Evolutionary conservation across 2,329 filamentous ascomycete genomes (phyloP), one percentile per base, ranked within the genome.

Genomic region (Pseudogymnoascus sp.): DNA sequence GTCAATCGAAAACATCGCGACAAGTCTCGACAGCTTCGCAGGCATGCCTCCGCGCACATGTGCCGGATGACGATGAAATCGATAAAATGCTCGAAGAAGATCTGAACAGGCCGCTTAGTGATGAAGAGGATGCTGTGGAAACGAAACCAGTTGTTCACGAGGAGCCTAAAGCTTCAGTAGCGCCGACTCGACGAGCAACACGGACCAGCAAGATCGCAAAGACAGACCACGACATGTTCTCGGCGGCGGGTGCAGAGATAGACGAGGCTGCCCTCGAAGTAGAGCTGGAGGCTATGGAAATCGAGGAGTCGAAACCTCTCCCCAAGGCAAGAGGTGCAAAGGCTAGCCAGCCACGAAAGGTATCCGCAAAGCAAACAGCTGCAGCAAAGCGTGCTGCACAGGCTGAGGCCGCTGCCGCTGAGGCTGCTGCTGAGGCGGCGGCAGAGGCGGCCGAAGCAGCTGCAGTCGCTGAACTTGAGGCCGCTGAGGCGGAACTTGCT

Each of bases 1-100:
- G 76, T 45, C 75, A 79, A 21, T 78, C 82, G 2, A 77, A 78
- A 67, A 66, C 6, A 67, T 63, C 71, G 8, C 79, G 81, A 34
- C 85, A 84, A 67, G 73, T 73, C 1, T 86, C 85, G 1, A 73
- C 75, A 39, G 75, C 79, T 36, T 82, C 84, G 1, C 80, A 79
- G 36, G 76, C 78, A 0, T 76, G 78, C 1, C 71, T 77, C 6
- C 77, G 78, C n/a, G 75, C 76, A 14, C 74, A 75, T 4, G 75
- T 83, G 10, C 81, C 82, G 0, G 80, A 85, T 63, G 86, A 90
- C 66, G 83, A 85, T 1, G 87, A 89, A 67, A 81, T 90, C 39
- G 85, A 90, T 62, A 82, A 82, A 21, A 84, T 85, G 60, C 77
- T 90, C 1, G 83, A 89, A 70, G 85, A 83, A 1, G 88, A 89